Conservation (phyloP, 139 green algal species). For the Micromonas pusilla region DNA sequence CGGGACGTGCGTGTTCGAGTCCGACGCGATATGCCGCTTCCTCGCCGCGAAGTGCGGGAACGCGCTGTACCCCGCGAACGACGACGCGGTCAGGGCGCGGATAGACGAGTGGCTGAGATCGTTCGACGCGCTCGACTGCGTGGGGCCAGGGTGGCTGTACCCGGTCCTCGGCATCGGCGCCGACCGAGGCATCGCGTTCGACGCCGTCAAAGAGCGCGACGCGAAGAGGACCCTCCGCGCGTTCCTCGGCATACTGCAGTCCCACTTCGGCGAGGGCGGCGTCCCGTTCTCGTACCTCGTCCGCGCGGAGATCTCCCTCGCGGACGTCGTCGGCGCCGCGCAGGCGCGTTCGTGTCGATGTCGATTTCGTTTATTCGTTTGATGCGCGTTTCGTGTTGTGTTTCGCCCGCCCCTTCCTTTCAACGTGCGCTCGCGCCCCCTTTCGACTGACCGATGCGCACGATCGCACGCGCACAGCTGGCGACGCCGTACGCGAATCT, state of each 20-base stretch:
- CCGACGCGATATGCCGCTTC: conserved; percentile 20
- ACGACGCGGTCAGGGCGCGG: not conserved
- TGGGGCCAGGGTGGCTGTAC: conserved; percentile 14
- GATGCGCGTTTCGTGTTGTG: too few relatives aligned
- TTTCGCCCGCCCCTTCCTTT: too few relatives aligned
- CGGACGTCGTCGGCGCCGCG: too few relatives aligned
- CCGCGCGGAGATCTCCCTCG: too few relatives aligned
- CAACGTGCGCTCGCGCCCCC: too few relatives aligned
- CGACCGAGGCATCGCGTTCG: conserved; percentile 1
- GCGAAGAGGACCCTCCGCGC: not conserved
- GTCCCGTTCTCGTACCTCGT: too few relatives aligned
- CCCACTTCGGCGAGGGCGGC: not conserved
- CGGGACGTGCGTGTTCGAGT: conserved; percentile 12
- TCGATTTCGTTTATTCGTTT: too few relatives aligned
- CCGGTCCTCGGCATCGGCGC: conserved; percentile 18
- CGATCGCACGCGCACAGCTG: too few relatives aligned
- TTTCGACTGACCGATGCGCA: too few relatives aligned
- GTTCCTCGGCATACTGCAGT: not conserved
- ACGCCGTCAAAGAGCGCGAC: not conserved
- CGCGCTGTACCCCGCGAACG: conserved; percentile 8
- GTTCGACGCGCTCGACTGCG: not conserved
- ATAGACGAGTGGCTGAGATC: conserved; percentile 26
- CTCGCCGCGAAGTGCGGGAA: not conserved
- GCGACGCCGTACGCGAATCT: too few relatives aligned
- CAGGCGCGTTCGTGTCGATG: too few relatives aligned